Base-by-base conservation (phyloP, 495 filamentous ascomycete species). In the Aspergillus cristatus region DNA sequence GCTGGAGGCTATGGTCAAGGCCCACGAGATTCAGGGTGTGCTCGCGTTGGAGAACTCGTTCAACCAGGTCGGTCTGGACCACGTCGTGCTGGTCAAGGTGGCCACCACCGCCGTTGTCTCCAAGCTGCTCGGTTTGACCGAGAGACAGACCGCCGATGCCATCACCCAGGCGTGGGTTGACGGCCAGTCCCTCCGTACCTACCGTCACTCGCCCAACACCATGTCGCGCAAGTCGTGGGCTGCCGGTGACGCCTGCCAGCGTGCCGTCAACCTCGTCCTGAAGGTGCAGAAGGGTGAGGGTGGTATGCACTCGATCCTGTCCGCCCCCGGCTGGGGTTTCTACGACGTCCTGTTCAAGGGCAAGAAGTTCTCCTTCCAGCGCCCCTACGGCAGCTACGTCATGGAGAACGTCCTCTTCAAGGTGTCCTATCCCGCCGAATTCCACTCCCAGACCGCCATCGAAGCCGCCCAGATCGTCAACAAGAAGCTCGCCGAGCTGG, bases 331-430 rank as follows among this genome's bases (percentile, higher is more conserved):
- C 40, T 98, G 91, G 91, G 91, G 91, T 31, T 98, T 96, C 76
- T 98, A 98, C 62, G 91, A 98, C 57, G 88, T 95, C 38, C 72
- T 90, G 38, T 98, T 98, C 74, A 86, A 89, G 71, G 86, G 86
- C 65, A 83, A 90, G 55, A 84, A 83, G 58, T 98, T 98, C 64
- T 65, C 85, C 58, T 97, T 95, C 75, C 91, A 98, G 69, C 79
- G 91, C 34, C 79, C 80, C 31, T 98, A 97, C 55, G 91, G 89
- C 49, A 90, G 82, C 73, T 98, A 98, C 60, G 93, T 98, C 38
- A 98, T 98, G 91, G 91, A 98, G 77, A 98, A 97, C 57, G 84
- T 98, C 32, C 82, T 98, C 33, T 98, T 98, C 76, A 98, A 98
- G 74, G 93, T 98, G 28, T 98, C 91, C 20, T 95, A 94, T 57